A percentile compares a stretch with the other conserved stretches of the same genome.
phyloP scores from a whole-genome alignment of 768 basidiomycete species.

The Hydnomerulius pinastri region DNA sequence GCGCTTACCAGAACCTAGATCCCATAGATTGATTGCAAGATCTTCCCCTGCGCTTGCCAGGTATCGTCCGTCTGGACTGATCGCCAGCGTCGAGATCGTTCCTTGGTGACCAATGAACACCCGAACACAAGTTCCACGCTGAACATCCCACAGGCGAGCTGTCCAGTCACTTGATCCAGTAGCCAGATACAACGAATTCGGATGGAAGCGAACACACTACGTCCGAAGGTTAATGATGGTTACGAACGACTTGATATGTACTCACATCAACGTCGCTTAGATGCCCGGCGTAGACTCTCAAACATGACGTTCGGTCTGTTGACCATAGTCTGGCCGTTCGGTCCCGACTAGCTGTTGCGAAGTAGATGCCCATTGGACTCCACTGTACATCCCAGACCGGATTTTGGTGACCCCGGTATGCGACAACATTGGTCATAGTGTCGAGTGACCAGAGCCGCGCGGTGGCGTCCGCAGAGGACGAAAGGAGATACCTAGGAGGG shows the following conservation, averaged over 20 bases:
- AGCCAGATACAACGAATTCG: constrained; percentile 95
- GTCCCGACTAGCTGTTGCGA: constrained; percentile 93
- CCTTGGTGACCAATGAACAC: constrained; percentile 97
- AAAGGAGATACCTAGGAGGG: constrained; percentile 86
- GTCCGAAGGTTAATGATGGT: constrained; percentile 5
- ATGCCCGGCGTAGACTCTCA: constrained; percentile 95
- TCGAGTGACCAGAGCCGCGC: constrained; percentile 94
- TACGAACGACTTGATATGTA: constrained; percentile 12
- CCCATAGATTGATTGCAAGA: constrained; percentile 94
- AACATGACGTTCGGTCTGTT: constrained; percentile 82
- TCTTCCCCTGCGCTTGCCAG: constrained; percentile 94
- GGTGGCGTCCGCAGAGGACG: constrained; percentile 90
- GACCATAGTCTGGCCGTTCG: constrained; percentile 95
- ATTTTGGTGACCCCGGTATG: constrained; percentile 94
- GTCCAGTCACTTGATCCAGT: constrained; percentile 98
- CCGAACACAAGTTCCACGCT: constrained; percentile 88
- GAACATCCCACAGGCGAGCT: constrained; percentile 97
- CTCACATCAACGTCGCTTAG: constrained; percentile 95
- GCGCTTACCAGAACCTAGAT: constrained; percentile 89
- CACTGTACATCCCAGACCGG: constrained; percentile 99
- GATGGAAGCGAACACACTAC: constrained; percentile 94
- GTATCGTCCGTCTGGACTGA: constrained; percentile 93
- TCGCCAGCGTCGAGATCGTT: constrained; percentile 77
- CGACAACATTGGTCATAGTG: constrained; percentile 90
- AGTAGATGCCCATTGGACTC: constrained; percentile 98